phyloP scores from a whole-genome alignment of 1,284 basidiomycete genomes.

The Papiliotrema terrestris region DNA sequence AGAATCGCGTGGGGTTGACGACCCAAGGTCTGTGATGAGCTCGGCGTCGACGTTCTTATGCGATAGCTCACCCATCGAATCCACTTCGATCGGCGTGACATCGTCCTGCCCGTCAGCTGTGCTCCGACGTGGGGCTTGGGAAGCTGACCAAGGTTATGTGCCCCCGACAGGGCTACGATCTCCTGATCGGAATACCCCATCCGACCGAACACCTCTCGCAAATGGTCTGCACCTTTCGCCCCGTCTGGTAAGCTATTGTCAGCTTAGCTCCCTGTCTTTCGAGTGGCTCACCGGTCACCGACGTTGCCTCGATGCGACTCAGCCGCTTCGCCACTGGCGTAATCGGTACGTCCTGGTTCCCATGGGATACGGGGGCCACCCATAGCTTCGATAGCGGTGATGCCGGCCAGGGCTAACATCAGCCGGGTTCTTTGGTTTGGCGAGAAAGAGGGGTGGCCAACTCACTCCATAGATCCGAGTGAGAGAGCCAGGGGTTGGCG shows the following conservation, averaged over 20 bases:
- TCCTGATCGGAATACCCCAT: conserved; percentile 57
- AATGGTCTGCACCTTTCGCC: conserved; percentile 51
- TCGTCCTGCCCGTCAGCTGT: conserved; percentile 26
- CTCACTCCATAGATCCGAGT: conserved; percentile 52
- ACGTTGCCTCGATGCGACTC: conserved; percentile 47
- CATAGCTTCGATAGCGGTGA: conserved; percentile 53
- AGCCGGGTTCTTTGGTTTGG: too few species aligned
- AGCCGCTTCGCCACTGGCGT: conserved; percentile 45
- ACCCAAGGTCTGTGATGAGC: conserved; percentile 38
- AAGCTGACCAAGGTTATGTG: conserved; percentile 53
- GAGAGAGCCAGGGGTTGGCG: conserved; percentile 55
- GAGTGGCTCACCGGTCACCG: conserved; percentile 33
- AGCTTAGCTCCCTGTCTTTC: neutral
- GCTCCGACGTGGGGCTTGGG: neutral
- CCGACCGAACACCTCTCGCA: conserved; percentile 53
- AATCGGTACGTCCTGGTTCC: conserved; percentile 54
- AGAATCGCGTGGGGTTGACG: conserved; percentile 53
- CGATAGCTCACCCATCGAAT: conserved; percentile 48
- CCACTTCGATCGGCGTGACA: conserved; percentile 53
- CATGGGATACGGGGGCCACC: conserved; percentile 53
- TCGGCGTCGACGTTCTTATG: neutral
- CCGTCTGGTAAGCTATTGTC: conserved; percentile 51
- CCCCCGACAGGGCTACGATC: conserved; percentile 57
- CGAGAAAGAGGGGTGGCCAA: too few species aligned
- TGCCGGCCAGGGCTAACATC: conserved; percentile 49